phyloP scores from a whole-genome alignment of 2,329 filamentous ascomycete species.

The Alternaria hordeiaustralica region DNA sequence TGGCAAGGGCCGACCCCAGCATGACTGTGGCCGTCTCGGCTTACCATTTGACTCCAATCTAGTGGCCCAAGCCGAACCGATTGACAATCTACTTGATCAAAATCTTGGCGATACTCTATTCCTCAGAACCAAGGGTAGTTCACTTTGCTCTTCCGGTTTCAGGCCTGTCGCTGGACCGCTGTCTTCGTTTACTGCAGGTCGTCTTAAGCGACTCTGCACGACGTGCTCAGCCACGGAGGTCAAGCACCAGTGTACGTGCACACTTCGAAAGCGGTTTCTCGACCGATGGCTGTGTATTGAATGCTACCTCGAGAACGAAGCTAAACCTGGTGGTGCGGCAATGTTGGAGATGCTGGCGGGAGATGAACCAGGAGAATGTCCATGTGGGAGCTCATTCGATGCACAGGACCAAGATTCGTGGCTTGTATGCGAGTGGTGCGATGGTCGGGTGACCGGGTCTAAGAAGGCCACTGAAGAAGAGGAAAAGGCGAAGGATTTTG shows the following conservation, averaged over 20 bases:
- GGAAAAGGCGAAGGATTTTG: not conserved
- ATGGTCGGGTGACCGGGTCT: not conserved
- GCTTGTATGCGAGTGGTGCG: slow-evolving; percentile 13
- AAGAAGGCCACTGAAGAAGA: not conserved
- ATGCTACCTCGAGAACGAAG: slow-evolving; percentile 14
- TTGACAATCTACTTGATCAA: not conserved
- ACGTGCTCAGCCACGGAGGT: slow-evolving; percentile 19
- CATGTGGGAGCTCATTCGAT: not conserved
- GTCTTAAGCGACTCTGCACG: slow-evolving; percentile 5
- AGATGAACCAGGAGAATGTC: not conserved
- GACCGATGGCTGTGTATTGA: slow-evolving; percentile 26
- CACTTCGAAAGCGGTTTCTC: slow-evolving; percentile 22
- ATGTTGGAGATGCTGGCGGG: not conserved
- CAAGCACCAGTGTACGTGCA: slow-evolving; percentile 19
- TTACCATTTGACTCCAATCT: not conserved
- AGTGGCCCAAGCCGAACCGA: not conserved
- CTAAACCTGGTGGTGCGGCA: not conserved
- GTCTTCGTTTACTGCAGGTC: not conserved
- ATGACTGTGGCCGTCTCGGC: not conserved
- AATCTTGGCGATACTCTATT: not conserved
- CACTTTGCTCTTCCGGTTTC: not conserved
- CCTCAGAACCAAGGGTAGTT: not conserved
- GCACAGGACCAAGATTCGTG: not conserved
- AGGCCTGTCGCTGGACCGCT: not conserved
- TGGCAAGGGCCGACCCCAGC: not conserved